Evolutionary conservation across 1,139 yeast species (phyloP).

Genomic region (Wickerhamomyces sp.): DNA sequence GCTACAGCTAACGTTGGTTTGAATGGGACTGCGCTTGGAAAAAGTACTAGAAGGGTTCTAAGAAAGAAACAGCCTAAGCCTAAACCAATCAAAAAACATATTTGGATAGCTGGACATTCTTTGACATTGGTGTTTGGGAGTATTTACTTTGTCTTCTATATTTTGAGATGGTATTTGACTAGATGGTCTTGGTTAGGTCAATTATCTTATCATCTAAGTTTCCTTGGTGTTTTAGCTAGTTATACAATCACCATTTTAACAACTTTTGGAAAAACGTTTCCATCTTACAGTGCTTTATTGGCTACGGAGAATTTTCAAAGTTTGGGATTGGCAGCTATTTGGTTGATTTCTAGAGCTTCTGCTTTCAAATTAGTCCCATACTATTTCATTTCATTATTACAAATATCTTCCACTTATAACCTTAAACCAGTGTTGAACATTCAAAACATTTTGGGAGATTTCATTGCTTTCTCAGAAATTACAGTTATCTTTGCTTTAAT

Average conservation of each 20-base stretch:
- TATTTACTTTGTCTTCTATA: conserved; percentile 44
- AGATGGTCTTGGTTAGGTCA: conserved; percentile 41
- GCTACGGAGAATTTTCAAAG: conserved; percentile 71
- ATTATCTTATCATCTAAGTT: conserved; percentile 46
- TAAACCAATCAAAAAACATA: conserved; percentile 40
- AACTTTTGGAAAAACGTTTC: conserved; percentile 50
- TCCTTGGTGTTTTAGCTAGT: conserved; percentile 54
- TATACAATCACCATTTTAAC: conserved; percentile 52
- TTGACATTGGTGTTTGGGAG: conserved; percentile 46
- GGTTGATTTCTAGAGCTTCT: conserved; percentile 64
- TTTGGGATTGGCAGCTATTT: conserved; percentile 46
- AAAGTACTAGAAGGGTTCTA: conserved; percentile 22
- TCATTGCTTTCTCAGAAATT: conserved; percentile 60
- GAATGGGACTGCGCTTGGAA: conserved; percentile 3
- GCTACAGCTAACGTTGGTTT: not conserved
- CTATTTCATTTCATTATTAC: conserved; percentile 52
- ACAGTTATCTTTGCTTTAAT: conserved; percentile 47
- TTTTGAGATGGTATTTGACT: conserved; percentile 37
- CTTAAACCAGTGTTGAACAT: conserved; percentile 38
- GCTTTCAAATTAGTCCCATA: conserved; percentile 63
- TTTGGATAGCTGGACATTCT: conserved; percentile 64
- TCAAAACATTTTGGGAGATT: conserved; percentile 38
- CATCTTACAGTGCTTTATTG: conserved; percentile 52
- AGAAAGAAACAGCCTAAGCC: conserved; percentile 36
- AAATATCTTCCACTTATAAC: conserved; percentile 41